These are phyloP conservation scores for Populus tremula DNA, from an alignment of 345 rosid genomes.

Conservation along the genomic window DNA sequence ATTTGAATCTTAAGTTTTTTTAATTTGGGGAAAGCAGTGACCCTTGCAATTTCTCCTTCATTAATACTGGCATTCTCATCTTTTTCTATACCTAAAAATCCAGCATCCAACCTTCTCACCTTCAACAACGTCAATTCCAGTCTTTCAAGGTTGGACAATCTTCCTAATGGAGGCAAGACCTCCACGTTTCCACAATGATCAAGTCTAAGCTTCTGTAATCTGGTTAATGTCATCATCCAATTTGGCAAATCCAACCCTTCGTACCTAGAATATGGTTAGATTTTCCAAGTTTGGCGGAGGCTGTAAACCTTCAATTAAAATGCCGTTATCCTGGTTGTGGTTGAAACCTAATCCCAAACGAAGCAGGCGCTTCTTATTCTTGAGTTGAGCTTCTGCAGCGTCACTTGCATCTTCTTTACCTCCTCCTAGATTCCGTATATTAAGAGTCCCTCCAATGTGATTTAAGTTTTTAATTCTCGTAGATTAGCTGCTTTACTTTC, in stretches of 20 bases:
- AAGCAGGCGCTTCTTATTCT: neutral
- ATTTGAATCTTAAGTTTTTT: neutral
- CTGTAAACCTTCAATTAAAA: neutral
- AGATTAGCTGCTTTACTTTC: constrained; percentile 4
- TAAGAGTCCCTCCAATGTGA: neutral
- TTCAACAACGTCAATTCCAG: neutral
- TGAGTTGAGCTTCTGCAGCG: neutral
- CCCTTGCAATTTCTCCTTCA: neutral
- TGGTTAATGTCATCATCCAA: constrained; percentile 9
- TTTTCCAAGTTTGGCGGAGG: neutral
- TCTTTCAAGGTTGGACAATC: neutral
- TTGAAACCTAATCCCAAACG: neutral
- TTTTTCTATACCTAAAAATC: constrained; percentile 4
- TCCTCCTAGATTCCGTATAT: neutral
- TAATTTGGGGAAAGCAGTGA: constrained; percentile 11
- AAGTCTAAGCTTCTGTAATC: neutral
- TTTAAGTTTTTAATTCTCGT: neutral
- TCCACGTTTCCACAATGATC: fast-evolving
- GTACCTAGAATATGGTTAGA: fast-evolving
- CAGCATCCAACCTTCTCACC: constrained; percentile 3
- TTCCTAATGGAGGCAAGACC: too few relatives aligned
- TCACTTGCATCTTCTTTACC: neutral
- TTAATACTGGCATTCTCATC: too few relatives aligned
- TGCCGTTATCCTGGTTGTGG: too few relatives aligned
- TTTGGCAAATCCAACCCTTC: neutral